Conservation (phyloP, 257 asterid species). For the Cruciata laevipes region DNA sequence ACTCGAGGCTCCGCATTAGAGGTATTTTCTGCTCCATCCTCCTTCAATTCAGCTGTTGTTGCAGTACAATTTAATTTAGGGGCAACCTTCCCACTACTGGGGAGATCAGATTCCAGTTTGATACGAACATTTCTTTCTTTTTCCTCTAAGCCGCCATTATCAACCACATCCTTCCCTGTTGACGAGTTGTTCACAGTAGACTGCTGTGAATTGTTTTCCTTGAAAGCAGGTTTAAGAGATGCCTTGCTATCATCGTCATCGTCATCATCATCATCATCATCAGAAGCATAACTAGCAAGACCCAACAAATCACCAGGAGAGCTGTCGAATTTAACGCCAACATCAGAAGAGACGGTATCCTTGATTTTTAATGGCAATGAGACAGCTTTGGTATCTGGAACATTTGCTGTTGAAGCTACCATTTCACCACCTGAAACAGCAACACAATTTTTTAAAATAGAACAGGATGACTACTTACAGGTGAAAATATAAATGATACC, state of each 20-base stretch:
- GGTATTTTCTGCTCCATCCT: conserved; percentile 26
- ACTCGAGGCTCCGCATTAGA: conserved; percentile 29
- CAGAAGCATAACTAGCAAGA: conserved; percentile 85
- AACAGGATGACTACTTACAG: background rate
- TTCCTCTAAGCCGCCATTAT: conserved; percentile 37
- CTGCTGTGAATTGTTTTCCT: conserved; percentile 28
- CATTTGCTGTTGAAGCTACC: conserved; percentile 35
- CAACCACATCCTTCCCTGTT: conserved; percentile 27
- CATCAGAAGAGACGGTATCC: conserved; percentile 37
- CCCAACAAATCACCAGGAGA: conserved; percentile 75
- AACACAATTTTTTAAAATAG: conserved; percentile 12
- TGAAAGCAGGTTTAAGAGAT: conserved; percentile 29
- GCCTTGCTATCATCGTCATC: conserved; percentile 29
- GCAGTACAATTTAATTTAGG: conserved; percentile 15
- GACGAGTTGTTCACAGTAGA: conserved; percentile 28
- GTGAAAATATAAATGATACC: background rate
- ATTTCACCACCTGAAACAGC: conserved; percentile 34
- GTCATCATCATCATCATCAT: conserved; percentile 63
- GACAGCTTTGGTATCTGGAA: conserved; percentile 48
- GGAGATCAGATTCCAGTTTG: conserved; percentile 26
- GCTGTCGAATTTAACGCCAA: conserved; percentile 45
- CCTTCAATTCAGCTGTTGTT: conserved; percentile 24
- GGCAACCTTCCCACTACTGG: conserved; percentile 22
- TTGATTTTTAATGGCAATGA: conserved; percentile 42
- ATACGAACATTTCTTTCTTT: conserved; percentile 27